These are phyloP conservation scores for Vigna hirtella DNA, from an alignment of 306 rosid species.

Conservation along the genomic window DNA sequence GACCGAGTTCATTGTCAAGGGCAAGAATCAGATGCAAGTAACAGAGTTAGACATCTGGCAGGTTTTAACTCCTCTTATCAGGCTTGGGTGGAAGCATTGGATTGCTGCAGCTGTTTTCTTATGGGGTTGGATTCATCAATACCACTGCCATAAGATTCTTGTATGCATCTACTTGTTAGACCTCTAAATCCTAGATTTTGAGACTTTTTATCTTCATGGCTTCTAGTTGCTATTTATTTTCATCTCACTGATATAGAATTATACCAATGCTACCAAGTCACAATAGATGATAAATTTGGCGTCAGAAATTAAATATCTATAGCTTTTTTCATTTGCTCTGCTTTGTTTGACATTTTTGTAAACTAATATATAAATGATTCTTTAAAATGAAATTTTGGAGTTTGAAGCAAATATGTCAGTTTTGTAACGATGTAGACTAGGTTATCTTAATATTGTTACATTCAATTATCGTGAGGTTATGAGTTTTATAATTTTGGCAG, in stretches of 20 bases:
- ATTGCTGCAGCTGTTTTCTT: constrained; percentile 71
- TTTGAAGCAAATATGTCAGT: constrained; percentile 14
- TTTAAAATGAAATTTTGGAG: constrained; percentile 16
- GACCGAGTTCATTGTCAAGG: constrained; percentile 71
- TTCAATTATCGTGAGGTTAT: constrained; percentile 15
- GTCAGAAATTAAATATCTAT: background rate
- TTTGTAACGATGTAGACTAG: background rate
- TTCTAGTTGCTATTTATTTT: constrained; percentile 24
- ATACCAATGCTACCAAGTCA: constrained; percentile 22
- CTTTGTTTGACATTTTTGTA: constrained; percentile 11
- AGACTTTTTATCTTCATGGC: constrained; percentile 19
- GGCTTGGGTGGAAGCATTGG: constrained; percentile 81
- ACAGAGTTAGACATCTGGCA: constrained; percentile 63
- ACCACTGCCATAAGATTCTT: constrained; percentile 78
- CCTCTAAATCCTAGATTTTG: constrained; percentile 33
- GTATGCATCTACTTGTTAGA: constrained; percentile 61
- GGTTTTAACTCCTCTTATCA: constrained; percentile 62
- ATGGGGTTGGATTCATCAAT: constrained; percentile 94
- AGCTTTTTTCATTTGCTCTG: background rate
- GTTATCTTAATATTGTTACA: constrained; percentile 22
- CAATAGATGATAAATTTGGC: background rate
- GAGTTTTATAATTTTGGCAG: constrained; percentile 56
- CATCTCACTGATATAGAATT: constrained; percentile 1
- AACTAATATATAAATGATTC: constrained; percentile 4
- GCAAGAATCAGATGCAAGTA: constrained; percentile 67